Evolutionary conservation across 2,329 filamentous ascomycete genomes (phyloP).

Genomic region (Trichoderma sp.): DNA sequence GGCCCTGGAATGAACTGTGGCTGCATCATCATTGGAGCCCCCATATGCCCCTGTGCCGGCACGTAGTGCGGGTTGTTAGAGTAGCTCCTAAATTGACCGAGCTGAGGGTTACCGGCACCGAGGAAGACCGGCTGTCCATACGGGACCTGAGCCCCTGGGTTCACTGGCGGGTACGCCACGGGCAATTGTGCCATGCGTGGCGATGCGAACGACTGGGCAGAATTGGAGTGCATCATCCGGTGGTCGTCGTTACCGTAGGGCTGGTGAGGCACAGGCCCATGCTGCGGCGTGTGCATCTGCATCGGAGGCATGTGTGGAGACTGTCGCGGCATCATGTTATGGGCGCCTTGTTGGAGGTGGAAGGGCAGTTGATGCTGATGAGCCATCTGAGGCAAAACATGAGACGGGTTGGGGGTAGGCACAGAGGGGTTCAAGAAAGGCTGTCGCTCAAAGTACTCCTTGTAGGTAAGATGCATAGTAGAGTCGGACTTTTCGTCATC

Average conservation of each 20-base stretch:
- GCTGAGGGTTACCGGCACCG: slow-evolving; percentile 66
- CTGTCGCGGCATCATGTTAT: slow-evolving; percentile 64
- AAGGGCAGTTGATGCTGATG: slow-evolving; percentile 83
- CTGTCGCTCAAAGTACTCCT: slow-evolving; percentile 73
- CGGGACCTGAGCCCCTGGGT: slow-evolving; percentile 65
- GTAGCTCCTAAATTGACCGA: slow-evolving; percentile 67
- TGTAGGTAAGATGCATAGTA: slow-evolving; percentile 65
- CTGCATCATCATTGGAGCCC: slow-evolving; percentile 79
- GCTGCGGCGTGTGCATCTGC: slow-evolving; percentile 72
- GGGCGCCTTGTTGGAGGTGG: slow-evolving; percentile 73
- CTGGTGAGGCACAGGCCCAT: slow-evolving; percentile 61
- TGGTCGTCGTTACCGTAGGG: slow-evolving; percentile 77
- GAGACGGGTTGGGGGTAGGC: slow-evolving; percentile 66
- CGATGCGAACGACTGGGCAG: slow-evolving; percentile 80
- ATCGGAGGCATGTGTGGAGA: slow-evolving; percentile 75
- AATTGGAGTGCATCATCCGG: slow-evolving; percentile 84
- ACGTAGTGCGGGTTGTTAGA: slow-evolving; percentile 70
- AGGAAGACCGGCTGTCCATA: slow-evolving; percentile 73
- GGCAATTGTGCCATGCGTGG: slow-evolving; percentile 71
- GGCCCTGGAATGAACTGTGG: slow-evolving; percentile 70
- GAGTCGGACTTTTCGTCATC: slow-evolving; percentile 69
- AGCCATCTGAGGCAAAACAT: slow-evolving; percentile 68
- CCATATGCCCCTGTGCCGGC: slow-evolving; percentile 68
- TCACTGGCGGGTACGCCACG: slow-evolving; percentile 68
- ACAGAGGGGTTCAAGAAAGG: slow-evolving; percentile 55